Evolutionary conservation across 2,329 filamentous ascomycete genomes (phyloP).

Genomic region (Lecanicillium sp.): DNA sequence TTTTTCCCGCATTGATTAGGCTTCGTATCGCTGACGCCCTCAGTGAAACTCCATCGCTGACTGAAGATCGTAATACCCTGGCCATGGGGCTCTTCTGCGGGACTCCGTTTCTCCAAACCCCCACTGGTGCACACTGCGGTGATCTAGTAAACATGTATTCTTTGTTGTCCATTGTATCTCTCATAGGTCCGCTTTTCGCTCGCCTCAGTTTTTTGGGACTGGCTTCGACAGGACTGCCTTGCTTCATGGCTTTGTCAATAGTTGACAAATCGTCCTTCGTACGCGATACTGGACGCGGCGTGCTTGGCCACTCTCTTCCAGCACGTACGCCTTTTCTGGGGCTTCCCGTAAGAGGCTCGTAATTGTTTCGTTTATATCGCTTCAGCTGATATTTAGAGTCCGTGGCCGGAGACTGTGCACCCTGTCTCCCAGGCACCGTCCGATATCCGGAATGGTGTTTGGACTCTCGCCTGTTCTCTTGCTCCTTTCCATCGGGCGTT

Average conservation of each 20-base stretch:
- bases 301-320: too few species aligned
- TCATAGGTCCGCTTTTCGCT: conserved; percentile 6
- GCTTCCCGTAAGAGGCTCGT: conserved; percentile 2
- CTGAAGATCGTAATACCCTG: conserved; percentile 8
- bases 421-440: neutral
- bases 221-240: neutral
- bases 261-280: conserved; percentile 13
- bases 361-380: conserved; percentile 4
- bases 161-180: neutral
- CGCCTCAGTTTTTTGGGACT: neutral
- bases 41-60: conserved; percentile 10
- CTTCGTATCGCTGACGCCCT: conserved; percentile 10
- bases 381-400: conserved; percentile 12
- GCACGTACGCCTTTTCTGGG: neutral
- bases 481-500: neutral
- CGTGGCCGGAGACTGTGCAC: conserved; percentile 4
- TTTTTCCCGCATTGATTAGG: conserved; percentile 8
- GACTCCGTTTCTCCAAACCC: conserved; percentile 10
- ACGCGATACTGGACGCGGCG: too few species aligned
- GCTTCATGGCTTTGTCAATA: neutral
- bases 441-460: neutral
- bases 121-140: neutral
- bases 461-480: neutral
- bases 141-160: conserved; percentile 5
- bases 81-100: conserved; percentile 6